These are phyloP conservation scores for Cordyceps cateniannulata DNA, from an alignment of 2,329 filamentous ascomycete species.

Conservation along the genomic window DNA sequence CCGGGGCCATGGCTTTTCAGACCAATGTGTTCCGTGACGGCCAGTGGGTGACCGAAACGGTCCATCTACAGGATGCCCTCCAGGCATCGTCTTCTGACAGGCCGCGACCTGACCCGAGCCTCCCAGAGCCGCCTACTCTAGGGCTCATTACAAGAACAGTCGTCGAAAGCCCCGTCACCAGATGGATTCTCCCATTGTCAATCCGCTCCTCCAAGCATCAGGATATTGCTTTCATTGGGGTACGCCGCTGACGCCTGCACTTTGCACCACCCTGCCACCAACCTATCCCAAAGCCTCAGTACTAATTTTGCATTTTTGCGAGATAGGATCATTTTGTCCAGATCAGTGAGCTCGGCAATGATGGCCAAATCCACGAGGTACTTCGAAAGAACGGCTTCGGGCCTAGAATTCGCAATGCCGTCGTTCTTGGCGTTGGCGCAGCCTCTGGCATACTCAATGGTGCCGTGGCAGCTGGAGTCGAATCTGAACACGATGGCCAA, in stretches of 20 bases:
- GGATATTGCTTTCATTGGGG: conserved; percentile 81
- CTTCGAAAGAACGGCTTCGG: conserved; percentile 73
- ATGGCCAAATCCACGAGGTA: conserved; percentile 69
- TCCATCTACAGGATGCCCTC: conserved; percentile 37
- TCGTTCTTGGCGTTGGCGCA: conserved; percentile 59
- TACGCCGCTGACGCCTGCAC: conserved; percentile 35
- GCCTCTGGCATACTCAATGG: conserved; percentile 21
- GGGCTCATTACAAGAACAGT: conserved; percentile 77
- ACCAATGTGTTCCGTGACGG: conserved; percentile 48
- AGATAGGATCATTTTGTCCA: conserved; percentile 73
- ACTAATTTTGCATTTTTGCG: conserved; percentile 8
- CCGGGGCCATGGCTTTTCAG: conserved; percentile 40
- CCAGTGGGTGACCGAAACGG: conserved; percentile 50
- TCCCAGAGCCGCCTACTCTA: conserved; percentile 42
- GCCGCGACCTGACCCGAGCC: conserved; percentile 22
- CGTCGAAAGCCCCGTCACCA: conserved; percentile 66
- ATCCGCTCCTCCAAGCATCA: conserved; percentile 64
- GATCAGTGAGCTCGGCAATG: conserved; percentile 65
- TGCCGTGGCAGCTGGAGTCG: conserved; percentile 21
- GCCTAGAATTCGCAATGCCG: conserved; percentile 70
- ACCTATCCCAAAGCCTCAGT: not conserved
- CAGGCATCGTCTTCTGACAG: conserved; percentile 30
- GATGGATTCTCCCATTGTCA: conserved; percentile 73
- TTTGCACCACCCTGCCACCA: not conserved
- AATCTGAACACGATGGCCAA: conserved; percentile 35